A percentile compares a stretch with the other conserved stretches of the same genome.
Conservation (phyloP, 2,329 filamentous ascomycete species). For the Thelonectria discophora region DNA sequence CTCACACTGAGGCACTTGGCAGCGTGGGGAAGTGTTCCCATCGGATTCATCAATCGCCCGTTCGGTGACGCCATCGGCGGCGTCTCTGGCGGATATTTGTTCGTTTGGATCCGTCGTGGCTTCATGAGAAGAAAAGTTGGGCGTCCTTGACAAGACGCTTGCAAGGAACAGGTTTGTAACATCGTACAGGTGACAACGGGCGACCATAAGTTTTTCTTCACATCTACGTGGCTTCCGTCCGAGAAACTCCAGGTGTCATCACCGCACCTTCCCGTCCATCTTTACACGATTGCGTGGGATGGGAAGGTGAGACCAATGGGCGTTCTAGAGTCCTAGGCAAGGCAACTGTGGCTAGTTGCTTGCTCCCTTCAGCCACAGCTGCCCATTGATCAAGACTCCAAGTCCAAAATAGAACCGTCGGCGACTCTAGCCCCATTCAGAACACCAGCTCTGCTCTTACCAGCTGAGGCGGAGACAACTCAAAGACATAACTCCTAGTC, state of each 20-base stretch:
- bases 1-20: not conserved
- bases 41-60: conserved; percentile 22
- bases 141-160: not conserved
- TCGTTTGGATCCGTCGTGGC: conserved; percentile 15
- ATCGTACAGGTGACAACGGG: too few relatives aligned
- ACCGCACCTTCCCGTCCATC: not conserved
- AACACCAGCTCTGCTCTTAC: not conserved
- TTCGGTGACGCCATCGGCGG: conserved; percentile 33
- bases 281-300: not conserved
- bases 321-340: too few relatives aligned
- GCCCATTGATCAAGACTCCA: not conserved
- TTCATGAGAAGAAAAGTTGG: not conserved
- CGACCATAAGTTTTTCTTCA: too few relatives aligned
- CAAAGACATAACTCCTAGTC: too few relatives aligned
- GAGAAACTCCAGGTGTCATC: not conserved
- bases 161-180: not conserved
- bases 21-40: conserved; percentile 15
- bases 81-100: conserved; percentile 11
- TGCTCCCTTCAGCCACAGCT: not conserved
- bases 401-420: not conserved
- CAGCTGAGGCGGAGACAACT: too few relatives aligned
- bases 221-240: not conserved
- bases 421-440: not conserved
- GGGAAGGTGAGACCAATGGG: not conserved
- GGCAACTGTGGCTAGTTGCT: not conserved